Base-by-base conservation (phyloP, 78 protist species). In the slime mould (Dictyostelium discoideum) region DNA sequence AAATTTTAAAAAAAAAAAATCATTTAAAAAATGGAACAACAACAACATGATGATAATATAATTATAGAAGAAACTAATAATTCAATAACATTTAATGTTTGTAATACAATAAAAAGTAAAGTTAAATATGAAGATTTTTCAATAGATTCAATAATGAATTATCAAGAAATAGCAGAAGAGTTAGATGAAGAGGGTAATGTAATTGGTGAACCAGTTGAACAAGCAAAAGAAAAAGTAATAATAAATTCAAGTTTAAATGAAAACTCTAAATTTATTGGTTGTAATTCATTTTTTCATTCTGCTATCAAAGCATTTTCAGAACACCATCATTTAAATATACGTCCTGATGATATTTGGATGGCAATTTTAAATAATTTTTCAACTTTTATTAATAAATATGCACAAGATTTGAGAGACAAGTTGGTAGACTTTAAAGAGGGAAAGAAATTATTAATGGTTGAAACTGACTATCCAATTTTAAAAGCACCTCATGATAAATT, bases 301-400 rank as follows among this genome's bases (percentile, higher is more conserved):
- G 84, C 76, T n/a, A 3, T 69, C 0, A 32, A 18, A 9, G 96
- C 96, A n/a, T 92, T 85, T 57, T 46, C 40, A 10, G 32, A 90
- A 14, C 94, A 90, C 67, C 40, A 84, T 9, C n/a, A 90, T 20
- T 32, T 90, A 13, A 18, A 7, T n/a, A n/a, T 90, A 18, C 65
- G 94, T 13, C 93, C 93, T 9, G 85, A 90, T 79, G 95, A 92
- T 69, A 13, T 90, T n/a, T 90, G 94, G 93, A 32, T 24, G 26
- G 13, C 92, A 24, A 48, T 89, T 26, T 2, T 89, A n/a, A 89
- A 20, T 18, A 90, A 89, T 54, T 89, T 89, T 32, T 73, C 84
- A 83, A 16, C 72, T 3, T 92, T 84, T 24, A 16, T 92, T 5
- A 92, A 92, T 84, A 42, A 24, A 40, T 54, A 92, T 42, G 39